Evolutionary conservation across 768 basidiomycete species (phyloP).

Genomic region (Kwoniella sp.): DNA sequence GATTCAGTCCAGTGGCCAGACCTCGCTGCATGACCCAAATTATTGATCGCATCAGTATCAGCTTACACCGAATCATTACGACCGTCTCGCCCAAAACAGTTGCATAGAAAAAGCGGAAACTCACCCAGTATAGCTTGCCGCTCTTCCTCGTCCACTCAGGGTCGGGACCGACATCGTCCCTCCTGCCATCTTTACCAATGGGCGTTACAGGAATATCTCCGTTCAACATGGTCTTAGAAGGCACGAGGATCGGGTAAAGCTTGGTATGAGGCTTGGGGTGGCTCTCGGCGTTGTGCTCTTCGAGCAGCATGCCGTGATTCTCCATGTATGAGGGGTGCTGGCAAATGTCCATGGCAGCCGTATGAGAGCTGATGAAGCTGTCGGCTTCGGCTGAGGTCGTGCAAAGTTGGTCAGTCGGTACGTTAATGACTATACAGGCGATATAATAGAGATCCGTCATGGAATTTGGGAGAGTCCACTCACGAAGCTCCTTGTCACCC

Average conservation of each 20-base stretch:
- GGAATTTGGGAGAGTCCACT: slow-evolving; percentile 12
- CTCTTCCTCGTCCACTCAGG: slow-evolving; percentile 54
- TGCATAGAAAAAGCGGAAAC: slow-evolving; percentile 10
- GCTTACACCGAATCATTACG: not conserved
- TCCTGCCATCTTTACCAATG: slow-evolving; percentile 51
- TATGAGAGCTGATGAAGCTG: slow-evolving; percentile 54
- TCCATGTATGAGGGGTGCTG: slow-evolving; percentile 55
- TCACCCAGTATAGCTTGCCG: slow-evolving; percentile 56
- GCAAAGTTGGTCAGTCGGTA: not conserved
- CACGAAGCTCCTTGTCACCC: slow-evolving; percentile 41
- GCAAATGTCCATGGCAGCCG: slow-evolving; percentile 55
- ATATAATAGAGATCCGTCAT: not conserved
- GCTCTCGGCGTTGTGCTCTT: slow-evolving; percentile 44
- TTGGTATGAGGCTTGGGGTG: slow-evolving; percentile 56
- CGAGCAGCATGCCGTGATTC: slow-evolving; percentile 56
- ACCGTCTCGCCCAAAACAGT: not conserved
- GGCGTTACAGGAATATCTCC: slow-evolving; percentile 57
- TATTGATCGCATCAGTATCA: no score
- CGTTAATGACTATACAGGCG: not conserved
- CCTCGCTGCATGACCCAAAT: slow-evolving; percentile 54
- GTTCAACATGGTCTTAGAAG: slow-evolving; percentile 53
- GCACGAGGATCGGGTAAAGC: slow-evolving; percentile 54
- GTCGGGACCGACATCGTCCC: slow-evolving; percentile 55
- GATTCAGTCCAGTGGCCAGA: slow-evolving; percentile 53
- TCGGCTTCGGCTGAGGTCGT: slow-evolving; percentile 40